A percentile compares a stretch with the other conserved stretches of the same genome.
Conservation (phyloP, 768 basidiomycete species). For the Naematelia encephala region DNA sequence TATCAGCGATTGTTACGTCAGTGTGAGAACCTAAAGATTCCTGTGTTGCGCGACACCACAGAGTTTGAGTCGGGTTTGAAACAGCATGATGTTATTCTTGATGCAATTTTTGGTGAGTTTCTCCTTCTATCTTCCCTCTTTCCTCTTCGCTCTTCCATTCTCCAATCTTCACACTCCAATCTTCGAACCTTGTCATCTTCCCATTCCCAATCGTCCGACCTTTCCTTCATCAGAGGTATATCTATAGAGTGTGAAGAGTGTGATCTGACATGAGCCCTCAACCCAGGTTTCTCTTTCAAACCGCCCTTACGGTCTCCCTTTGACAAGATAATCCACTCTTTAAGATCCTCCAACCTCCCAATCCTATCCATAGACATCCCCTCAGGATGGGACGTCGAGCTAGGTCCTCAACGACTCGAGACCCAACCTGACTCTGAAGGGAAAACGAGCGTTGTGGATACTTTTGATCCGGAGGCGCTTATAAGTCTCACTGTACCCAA, state of each 20-base stretch:
- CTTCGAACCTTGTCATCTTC: not conserved
- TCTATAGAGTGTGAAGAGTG: too few species aligned
- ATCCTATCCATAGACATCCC: slow-evolving; percentile 96
- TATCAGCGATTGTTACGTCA: slow-evolving; percentile 84
- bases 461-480: slow-evolving; percentile 71
- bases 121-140: not conserved
- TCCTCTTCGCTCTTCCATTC: not conserved
- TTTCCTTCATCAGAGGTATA: not conserved
- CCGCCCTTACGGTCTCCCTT: slow-evolving; percentile 88
- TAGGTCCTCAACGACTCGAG: slow-evolving; percentile 55
- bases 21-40: slow-evolving; percentile 83
- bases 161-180: not conserved
- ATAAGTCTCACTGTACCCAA: slow-evolving; percentile 94
- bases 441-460: slow-evolving; percentile 48
- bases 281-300: slow-evolving; percentile 85
- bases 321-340: slow-evolving; percentile 65
- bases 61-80: slow-evolving; percentile 44
- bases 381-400: slow-evolving; percentile 91
- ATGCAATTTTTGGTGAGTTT: slow-evolving; percentile 76
- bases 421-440: slow-evolving; percentile 44
- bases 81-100: slow-evolving; percentile 71
- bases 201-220: not conserved
- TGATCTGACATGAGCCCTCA: too few species aligned
- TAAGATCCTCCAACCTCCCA: slow-evolving; percentile 65
- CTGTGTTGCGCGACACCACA: slow-evolving; percentile 61